Evolutionary conservation across 78 protist genomes (phyloP), one percentile per base, ranked within the genome.

Genomic region (Protostelium mycophagum): DNA sequence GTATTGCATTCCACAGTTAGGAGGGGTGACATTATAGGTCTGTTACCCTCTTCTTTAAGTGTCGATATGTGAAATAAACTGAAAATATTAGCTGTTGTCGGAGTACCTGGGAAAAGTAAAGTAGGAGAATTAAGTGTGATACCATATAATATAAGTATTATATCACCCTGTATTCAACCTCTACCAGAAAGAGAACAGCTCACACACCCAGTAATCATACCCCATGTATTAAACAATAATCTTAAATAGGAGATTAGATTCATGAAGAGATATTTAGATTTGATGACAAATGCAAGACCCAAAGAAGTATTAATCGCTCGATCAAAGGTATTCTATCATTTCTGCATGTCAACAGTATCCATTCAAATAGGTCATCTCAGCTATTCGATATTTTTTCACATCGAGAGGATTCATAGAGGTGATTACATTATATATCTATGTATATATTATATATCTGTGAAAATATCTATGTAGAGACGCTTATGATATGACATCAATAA

Each of bases 1-100:
- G 91, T 63, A 0, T 87, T 91, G 51, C 96, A 95, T 34, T 38
- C 28, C 0, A 83, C 83, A 28, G 28, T 94, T 0, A 91, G 95
- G 38, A 95, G 99, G 0, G 99, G 99, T 35, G 99, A 99, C 89
- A 93, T 98, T 34, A 86, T 99, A 29, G 99, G 99, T 1, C 89
- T 96, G 99, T 99, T 35, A 1, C 34, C 29, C 97, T 99, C 0
- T 91, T 29, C 28, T 83, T 83, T 83, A 83, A 83, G 29, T 83
- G 29, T 83, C 29, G 28, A 28, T 83, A 83, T 29, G 28, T 29
- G 29, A 29, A 83, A 83, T 83, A 83, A 83, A 29, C 29, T 85
- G 38, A 28, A 34, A 25, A 36, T 87, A 36, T 9, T 1, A 63
- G 91, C 89, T 39, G 51, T 83, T 0, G 37, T 0, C 0, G 93